Evolutionary conservation across 2,329 filamentous ascomycete genomes (phyloP), one percentile per base, ranked within the genome.

Genomic region (Aspergillus unguis): DNA sequence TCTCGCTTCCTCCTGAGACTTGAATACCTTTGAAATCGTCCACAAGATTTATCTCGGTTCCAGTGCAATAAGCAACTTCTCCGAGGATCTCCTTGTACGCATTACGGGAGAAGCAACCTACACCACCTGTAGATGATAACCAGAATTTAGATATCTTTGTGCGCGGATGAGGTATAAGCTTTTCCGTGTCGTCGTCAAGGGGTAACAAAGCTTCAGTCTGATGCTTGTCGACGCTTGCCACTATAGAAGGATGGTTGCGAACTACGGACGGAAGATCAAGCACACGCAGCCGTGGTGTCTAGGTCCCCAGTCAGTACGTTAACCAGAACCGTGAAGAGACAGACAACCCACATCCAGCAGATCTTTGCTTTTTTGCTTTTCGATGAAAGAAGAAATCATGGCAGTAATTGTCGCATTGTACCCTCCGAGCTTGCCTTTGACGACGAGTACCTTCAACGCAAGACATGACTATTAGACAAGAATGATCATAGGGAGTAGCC

Each of bases 291-390:
- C 64, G 63, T 4, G 66, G 64, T 44, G 62, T 61, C 67, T 67
- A 17, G 33, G 17, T 11, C 9, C 29, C 25, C 27, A 26, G 6
- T 45, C 9, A 50, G 53, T 49, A 50, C 26, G 37, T 5, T 28
- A 37, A 11, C 10, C 31, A 10, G 23, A 38, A 28, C 17, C 10
- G 17, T 36, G 9, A 29, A 41, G 29, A 6, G 6, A 3, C 17
- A 11, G 3, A 10, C 33, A n/a, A 29, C 65, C 35, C 57, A 70
- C 67, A 55, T 70, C 66, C n/a, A 70, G 48, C 8, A 68, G 44
- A 41, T 70, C 64, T 50, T 68, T 68, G 40, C 61, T 58, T 32
- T 58, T 64, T 37, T 70, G 62, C 5, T 59, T 56, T 5, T 69
- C 65, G 31, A 70, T 62, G 38, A 65, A 63, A 28, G 52, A 45